These are phyloP conservation scores for Arthrobotrys sinensis DNA, from an alignment of 2,329 filamentous ascomycete species.

Conservation along the genomic window DNA sequence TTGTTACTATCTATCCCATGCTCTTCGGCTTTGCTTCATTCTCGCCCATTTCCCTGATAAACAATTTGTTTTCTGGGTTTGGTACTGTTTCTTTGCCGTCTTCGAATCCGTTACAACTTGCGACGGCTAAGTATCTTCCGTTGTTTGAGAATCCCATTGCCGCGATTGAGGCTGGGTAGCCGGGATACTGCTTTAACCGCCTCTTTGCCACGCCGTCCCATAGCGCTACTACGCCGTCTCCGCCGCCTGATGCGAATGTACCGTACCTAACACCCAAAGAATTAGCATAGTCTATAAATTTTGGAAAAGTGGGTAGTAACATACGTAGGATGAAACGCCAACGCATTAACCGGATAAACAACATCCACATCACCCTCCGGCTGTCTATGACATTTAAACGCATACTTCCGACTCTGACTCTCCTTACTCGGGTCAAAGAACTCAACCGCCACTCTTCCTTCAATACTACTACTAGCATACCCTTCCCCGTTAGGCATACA, in stretches of 20 bases:
- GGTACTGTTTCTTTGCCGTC: conserved; percentile 85
- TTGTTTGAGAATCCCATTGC: conserved; percentile 83
- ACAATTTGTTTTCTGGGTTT: conserved; percentile 79
- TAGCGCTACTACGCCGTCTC: conserved; percentile 90
- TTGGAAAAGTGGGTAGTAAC: conserved; percentile 47
- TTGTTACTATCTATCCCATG: conserved; percentile 72
- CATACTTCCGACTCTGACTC: conserved; percentile 93
- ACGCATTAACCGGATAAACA: conserved; percentile 90
- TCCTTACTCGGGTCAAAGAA: conserved; percentile 94
- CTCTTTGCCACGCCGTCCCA: conserved; percentile 95
- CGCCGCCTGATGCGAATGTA: conserved; percentile 90
- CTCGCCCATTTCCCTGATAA: conserved; percentile 86
- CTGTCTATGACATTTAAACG: conserved; percentile 98
- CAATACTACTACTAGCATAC: conserved; percentile 92
- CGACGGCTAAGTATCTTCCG: conserved; percentile 84
- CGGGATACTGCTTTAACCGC: conserved; percentile 89
- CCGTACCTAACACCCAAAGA: conserved; percentile 70
- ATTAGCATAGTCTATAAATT: conserved; percentile 8
- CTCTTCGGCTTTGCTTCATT: conserved; percentile 90
- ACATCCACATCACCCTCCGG: conserved; percentile 79
- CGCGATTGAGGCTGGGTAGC: conserved; percentile 83
- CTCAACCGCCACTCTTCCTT: conserved; percentile 95
- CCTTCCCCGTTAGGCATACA: conserved; percentile 98
- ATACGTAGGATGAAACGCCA: conserved; percentile 85
- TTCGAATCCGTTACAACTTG: conserved; percentile 88